A percentile compares a stretch with the other conserved stretches of the same genome.
Conservation (phyloP, 129 eudicot species). For the Scalesia atractyloides region DNA sequence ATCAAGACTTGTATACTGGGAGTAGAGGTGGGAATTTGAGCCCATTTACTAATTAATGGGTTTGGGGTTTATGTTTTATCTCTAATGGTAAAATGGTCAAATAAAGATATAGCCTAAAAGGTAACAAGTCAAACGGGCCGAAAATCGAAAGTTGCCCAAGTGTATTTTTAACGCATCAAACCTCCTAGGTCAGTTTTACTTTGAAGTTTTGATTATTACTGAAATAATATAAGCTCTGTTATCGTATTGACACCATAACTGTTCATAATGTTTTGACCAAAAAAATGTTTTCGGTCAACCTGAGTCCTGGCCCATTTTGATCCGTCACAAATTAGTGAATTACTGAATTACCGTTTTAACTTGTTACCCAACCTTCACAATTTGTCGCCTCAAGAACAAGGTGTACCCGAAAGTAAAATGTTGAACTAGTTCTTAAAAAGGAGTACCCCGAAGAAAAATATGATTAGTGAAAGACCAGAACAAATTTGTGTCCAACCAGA, state of each 20-base stretch:
- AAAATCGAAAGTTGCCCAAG: not conserved
- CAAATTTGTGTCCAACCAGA: constrained; percentile 77
- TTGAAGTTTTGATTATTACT: not conserved
- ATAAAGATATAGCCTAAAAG: not conserved
- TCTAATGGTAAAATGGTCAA: not conserved
- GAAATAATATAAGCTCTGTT: not conserved
- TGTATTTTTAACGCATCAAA: not conserved
- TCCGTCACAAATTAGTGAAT: not conserved
- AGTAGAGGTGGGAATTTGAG: not conserved
- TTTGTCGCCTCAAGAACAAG: not conserved
- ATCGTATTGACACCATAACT: not conserved
- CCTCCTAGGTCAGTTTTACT: not conserved
- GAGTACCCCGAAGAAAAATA: constrained; percentile 74
- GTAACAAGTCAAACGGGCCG: not conserved
- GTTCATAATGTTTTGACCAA: not conserved
- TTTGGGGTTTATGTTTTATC: not conserved
- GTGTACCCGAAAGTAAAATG: not conserved
- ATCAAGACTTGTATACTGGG: not conserved
- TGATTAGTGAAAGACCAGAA: constrained; percentile 72
- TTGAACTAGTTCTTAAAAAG: constrained; percentile 27
- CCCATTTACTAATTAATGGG: constrained; percentile 4
- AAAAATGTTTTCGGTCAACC: constrained; percentile 1
- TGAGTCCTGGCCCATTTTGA: not conserved
- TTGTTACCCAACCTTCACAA: not conserved
- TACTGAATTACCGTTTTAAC: not conserved